phyloP scores from a whole-genome alignment of 106 monocot species.

The Dioscorea dumetorum region DNA sequence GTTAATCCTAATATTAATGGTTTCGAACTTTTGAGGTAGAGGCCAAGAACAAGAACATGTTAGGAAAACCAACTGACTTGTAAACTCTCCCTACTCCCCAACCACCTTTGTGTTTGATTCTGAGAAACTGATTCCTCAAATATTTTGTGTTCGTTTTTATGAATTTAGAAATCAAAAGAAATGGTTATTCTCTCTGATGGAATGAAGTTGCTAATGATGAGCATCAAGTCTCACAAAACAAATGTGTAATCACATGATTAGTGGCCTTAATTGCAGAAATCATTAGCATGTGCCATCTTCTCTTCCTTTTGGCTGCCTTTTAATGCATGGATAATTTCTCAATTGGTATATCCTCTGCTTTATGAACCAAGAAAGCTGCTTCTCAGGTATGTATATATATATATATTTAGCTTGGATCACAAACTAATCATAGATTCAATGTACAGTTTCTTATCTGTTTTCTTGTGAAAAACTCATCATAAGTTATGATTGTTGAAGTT shows the following conservation, averaged over 20 bases:
- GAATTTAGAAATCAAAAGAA: too few relatives aligned
- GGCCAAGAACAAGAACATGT: too few relatives aligned
- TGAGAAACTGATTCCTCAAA: not conserved
- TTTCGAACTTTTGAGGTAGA: not conserved
- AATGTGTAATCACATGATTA: slow-evolving; percentile 37
- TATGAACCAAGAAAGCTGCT: not conserved
- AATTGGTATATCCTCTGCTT: not conserved
- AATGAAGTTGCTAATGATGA: slow-evolving; percentile 35
- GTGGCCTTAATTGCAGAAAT: slow-evolving; percentile 16
- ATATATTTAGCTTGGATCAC: not conserved
- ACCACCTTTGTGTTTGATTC: not conserved
- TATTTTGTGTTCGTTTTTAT: not conserved
- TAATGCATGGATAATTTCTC: not conserved
- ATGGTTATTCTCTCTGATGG: slow-evolving; percentile 12
- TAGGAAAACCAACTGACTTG: too few relatives aligned
- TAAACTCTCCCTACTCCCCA: not conserved
- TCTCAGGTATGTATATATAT: not conserved
- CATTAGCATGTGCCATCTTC: slow-evolving; percentile 37
- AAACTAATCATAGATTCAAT: slow-evolving; percentile 21
- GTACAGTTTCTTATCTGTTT: not conserved
- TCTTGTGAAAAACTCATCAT: too few relatives aligned
- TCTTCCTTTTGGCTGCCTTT: slow-evolving; percentile 3
- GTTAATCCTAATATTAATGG: not conserved
- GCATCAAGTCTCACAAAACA: slow-evolving; percentile 9
- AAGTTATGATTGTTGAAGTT: too few relatives aligned